phyloP scores from a whole-genome alignment of 768 basidiomycete species.

The Cystobasidium onofrii region DNA sequence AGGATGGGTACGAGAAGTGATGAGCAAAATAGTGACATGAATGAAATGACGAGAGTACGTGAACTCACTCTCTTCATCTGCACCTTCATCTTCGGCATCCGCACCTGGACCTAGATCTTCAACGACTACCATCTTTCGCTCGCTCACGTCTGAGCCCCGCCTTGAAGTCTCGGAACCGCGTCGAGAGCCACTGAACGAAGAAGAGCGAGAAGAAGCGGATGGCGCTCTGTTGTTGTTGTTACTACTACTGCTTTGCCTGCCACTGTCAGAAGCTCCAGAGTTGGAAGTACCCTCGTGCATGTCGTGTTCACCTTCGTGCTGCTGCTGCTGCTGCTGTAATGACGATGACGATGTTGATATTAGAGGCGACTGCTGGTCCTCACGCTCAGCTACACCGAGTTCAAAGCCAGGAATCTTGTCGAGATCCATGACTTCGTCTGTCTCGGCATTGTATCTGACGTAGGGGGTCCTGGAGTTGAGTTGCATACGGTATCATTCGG shows the following conservation, averaged over 20 bases:
- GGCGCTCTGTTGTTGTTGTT: neutral
- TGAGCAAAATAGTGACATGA: too few species aligned
- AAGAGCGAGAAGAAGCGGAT: constrained; percentile 9
- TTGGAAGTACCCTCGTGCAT: constrained; percentile 1
- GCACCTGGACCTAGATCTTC: constrained; percentile 29
- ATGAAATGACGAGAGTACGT: too few species aligned
- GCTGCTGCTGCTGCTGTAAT: neutral
- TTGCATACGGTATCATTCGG: too few species aligned
- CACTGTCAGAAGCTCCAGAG: neutral
- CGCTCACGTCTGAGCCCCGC: constrained; percentile 20
- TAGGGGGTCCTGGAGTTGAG: constrained; percentile 20
- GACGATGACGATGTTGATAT: constrained; percentile 21
- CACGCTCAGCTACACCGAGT: constrained; percentile 35
- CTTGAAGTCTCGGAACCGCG: constrained; percentile 14
- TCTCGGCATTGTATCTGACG: constrained; percentile 43
- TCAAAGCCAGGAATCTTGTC: constrained; percentile 43
- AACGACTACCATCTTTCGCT: constrained; percentile 28
- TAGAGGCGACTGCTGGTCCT: constrained; percentile 5
- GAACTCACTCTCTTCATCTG: constrained; percentile 27
- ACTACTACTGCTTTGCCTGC: neutral
- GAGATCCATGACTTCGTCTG: constrained; percentile 42
- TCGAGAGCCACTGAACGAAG: constrained; percentile 19
- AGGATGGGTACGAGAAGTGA: too few species aligned
- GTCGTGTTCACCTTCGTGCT: neutral
- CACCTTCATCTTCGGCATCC: constrained; percentile 27